Conservation (phyloP, 345 rosid genomes). For the Pistacia vera region DNA sequence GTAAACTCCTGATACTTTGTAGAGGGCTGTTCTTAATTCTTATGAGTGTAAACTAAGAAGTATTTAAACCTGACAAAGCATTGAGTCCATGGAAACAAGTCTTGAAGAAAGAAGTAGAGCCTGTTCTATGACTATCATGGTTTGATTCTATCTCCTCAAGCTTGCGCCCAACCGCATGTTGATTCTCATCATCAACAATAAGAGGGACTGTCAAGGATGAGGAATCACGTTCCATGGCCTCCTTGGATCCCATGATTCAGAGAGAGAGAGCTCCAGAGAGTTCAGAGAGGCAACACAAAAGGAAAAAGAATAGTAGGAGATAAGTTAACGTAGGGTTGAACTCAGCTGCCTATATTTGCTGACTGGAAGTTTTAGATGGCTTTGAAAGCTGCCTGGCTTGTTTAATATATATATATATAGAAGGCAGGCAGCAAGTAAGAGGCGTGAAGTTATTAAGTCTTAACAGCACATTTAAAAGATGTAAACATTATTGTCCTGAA, state of each 20-base stretch:
- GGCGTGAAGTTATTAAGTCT: background rate
- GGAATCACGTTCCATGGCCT: background rate
- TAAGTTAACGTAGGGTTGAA: background rate
- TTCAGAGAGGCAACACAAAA: background rate
- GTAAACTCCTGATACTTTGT: too few relatives aligned
- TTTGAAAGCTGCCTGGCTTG: background rate
- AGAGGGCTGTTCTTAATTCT: too few relatives aligned
- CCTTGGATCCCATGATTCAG: background rate
- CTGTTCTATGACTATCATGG: background rate
- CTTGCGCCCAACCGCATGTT: slow-evolving; percentile 1
- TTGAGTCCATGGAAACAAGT: slow-evolving; percentile 44
- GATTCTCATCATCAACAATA: slow-evolving; percentile 23
- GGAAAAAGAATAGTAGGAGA: background rate
- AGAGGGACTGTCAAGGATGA: slow-evolving; percentile 18
- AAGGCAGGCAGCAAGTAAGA: background rate
- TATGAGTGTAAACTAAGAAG: background rate
- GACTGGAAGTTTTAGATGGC: background rate
- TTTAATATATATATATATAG: background rate
- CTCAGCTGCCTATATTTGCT: background rate
- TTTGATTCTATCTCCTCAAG: slow-evolving; percentile 21
- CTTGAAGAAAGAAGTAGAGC: slow-evolving; percentile 30
- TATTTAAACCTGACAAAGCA: slow-evolving; percentile 40
- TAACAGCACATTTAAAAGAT: background rate
- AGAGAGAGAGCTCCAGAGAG: background rate
- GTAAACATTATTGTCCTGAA: background rate